Percentiles rank a stretch among this genome's conserved stretches.
Conservation (phyloP, 1,284 basidiomycete species). For the Vanrija pseudolonga region DNA sequence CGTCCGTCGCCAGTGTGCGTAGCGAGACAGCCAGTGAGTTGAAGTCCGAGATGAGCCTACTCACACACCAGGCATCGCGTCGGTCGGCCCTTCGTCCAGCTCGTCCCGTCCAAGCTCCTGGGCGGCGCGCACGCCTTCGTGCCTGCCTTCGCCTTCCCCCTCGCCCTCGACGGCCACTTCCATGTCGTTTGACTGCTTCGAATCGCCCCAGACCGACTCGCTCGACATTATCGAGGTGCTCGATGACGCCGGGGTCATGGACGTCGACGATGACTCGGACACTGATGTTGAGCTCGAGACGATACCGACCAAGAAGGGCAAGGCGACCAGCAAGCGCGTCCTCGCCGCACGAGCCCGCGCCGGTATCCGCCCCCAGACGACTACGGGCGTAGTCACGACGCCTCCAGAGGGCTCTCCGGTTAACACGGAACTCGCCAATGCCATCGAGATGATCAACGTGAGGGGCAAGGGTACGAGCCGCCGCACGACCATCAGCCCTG, state of each 20-base stretch:
- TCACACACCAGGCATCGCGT: constrained; percentile 10
- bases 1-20: constrained; percentile 37
- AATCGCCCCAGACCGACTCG: constrained; percentile 21
- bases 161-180: constrained; percentile 33
- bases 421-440: constrained; percentile 2
- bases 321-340: constrained; percentile 10
- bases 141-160: constrained; percentile 33
- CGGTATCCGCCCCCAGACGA: neutral
- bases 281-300: no score
- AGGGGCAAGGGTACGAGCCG: neutral
- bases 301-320: constrained; percentile 27
- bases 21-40: constrained; percentile 33
- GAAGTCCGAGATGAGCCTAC: neutral
- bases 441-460: constrained; percentile 9
- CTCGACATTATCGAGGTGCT: constrained; percentile 15
- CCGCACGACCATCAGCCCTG: no score
- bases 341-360: neutral
- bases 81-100: constrained; percentile 21
- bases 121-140: constrained; percentile 16
- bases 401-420: constrained; percentile 35
- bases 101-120: constrained; percentile 3
- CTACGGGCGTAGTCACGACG: constrained; percentile 20
- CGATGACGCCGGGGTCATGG: constrained; percentile 17
- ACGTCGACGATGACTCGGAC: constrained; percentile 15
- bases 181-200: constrained; percentile 16